A percentile compares a stretch with the other conserved stretches of the same genome.
Evolutionary conservation across 2,329 filamentous ascomycete species (phyloP).

Genomic region (Sphaceloma murrayae): DNA sequence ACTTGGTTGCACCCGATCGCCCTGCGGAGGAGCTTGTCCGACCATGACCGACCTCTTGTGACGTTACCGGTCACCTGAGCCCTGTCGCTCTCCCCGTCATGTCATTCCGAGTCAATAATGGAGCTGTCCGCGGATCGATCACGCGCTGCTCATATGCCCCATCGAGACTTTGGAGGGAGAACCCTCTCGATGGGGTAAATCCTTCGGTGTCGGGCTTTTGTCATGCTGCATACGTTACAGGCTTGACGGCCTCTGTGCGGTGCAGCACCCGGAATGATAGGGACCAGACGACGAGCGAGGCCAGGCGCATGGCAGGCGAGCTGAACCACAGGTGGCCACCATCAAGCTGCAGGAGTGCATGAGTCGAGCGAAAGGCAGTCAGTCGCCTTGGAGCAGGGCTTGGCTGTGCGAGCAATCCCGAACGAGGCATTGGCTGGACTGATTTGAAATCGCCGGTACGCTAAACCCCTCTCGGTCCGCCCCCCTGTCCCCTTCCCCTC

Average conservation of each 20-base stretch:
- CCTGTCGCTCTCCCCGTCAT: neutral
- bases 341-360: constrained; percentile 16
- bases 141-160: too few species aligned
- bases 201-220: constrained; percentile 2
- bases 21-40: neutral
- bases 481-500: constrained; percentile 13
- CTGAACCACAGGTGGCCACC: constrained; percentile 6
- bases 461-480: constrained; percentile 9
- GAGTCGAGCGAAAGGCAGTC: constrained; percentile 5
- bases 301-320: constrained; percentile 2
- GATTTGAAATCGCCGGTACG: constrained; percentile 17
- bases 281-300: neutral
- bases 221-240: constrained; percentile 12
- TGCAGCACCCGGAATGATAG: constrained; percentile 7
- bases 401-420: constrained; percentile 3
- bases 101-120: constrained; percentile 13
- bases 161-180: too few species aligned
- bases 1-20: constrained; percentile 3
- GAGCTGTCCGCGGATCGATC: too few species aligned
- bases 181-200: neutral
- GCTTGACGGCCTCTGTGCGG: neutral
- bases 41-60: constrained; percentile 6
- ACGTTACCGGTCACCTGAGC: constrained; percentile 14
- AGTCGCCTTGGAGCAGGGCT: constrained; percentile 1
- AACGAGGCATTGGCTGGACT: constrained; percentile 15